Conservation (phyloP, 176 grass and related monocot species). For the Cocos nucifera region DNA sequence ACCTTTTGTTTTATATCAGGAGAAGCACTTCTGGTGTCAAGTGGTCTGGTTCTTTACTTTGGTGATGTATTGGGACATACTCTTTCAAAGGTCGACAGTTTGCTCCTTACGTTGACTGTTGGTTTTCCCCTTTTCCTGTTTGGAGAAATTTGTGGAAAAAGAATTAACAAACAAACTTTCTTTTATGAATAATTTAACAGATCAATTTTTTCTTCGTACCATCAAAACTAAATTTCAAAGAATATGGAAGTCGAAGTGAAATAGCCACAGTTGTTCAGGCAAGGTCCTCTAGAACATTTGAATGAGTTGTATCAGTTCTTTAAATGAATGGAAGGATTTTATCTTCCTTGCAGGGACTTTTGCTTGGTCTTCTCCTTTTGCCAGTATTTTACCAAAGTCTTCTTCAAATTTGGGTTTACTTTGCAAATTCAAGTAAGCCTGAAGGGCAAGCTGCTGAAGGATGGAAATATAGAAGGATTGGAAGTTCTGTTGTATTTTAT, state of each 20-base stretch:
- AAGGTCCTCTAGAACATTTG: conserved; percentile 17
- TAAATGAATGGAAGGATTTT: conserved; percentile 3
- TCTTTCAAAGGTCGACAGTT: conserved; percentile 50
- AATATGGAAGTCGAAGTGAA: conserved; percentile 45
- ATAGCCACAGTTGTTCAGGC: conserved; percentile 82
- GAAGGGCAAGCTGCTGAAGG: conserved; percentile 19
- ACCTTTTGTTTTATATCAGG: conserved; percentile 44
- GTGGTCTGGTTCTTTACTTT: conserved; percentile 78
- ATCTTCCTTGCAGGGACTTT: conserved; percentile 44
- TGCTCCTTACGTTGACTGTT: background rate
- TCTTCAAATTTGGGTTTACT: conserved; percentile 39
- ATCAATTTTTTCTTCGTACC: conserved; percentile 24
- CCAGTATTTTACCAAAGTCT: conserved; percentile 55
- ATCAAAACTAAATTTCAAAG: conserved; percentile 31
- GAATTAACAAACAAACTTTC: conserved; percentile 10
- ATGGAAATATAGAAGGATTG: conserved; percentile 20
- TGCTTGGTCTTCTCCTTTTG: conserved; percentile 77
- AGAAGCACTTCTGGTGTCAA: conserved; percentile 71
- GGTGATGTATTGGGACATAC: conserved; percentile 62
- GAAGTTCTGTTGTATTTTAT: conserved; percentile 53
- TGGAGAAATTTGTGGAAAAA: background rate
- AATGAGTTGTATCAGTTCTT: conserved; percentile 10
- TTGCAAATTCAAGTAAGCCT: conserved; percentile 31
- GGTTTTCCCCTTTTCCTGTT: background rate
- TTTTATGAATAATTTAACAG: conserved; percentile 25